A percentile compares a stretch with the other conserved stretches of the same genome.
Evolutionary conservation across 2,329 filamentous ascomycete genomes (phyloP).

Genomic region (Paecilomyces sp.): DNA sequence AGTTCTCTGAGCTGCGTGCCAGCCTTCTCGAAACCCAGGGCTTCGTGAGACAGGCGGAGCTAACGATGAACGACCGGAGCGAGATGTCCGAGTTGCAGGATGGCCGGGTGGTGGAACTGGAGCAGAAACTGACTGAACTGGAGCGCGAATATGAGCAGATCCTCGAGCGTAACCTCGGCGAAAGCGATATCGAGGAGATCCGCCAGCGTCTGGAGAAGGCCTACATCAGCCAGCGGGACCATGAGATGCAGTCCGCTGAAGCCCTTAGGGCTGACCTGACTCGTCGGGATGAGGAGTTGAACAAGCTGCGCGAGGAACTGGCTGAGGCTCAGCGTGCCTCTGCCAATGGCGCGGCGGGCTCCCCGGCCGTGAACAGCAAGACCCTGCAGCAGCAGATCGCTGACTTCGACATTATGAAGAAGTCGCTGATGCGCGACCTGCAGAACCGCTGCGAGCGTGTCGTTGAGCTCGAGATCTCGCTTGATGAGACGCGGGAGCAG

Average conservation of each 20-base stretch:
- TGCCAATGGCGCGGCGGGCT: constrained; percentile 51
- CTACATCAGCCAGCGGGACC: constrained; percentile 67
- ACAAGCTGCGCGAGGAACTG: constrained; percentile 70
- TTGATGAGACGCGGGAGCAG: constrained; percentile 95
- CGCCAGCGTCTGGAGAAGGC: constrained; percentile 71
- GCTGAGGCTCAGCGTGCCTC: constrained; percentile 53
- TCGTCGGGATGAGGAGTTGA: constrained; percentile 74
- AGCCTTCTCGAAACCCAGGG: constrained; percentile 84
- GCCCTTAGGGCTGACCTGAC: constrained; percentile 69
- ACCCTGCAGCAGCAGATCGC: constrained; percentile 96
- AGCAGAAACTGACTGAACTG: constrained; percentile 64
- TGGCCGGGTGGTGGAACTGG: constrained; percentile 63
- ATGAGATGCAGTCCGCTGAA: constrained; percentile 64
- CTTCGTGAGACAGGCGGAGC: constrained; percentile 84
- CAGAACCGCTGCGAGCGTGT: constrained; percentile 98
- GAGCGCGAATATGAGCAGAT: constrained; percentile 81
- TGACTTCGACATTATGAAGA: constrained; percentile 99
- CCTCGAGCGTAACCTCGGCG: constrained; percentile 68
- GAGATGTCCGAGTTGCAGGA: constrained; percentile 59
- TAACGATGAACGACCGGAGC: constrained; percentile 67
- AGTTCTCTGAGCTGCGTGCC: constrained; percentile 68
- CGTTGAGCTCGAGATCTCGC: constrained; percentile 93
- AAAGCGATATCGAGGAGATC: constrained; percentile 75
- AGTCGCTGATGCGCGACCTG: constrained; percentile 95
- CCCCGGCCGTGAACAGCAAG: constrained; percentile 65